These are phyloP conservation scores for Gossypium gossypioides DNA, from an alignment of 441 rosid genomes.

Conservation along the genomic window DNA sequence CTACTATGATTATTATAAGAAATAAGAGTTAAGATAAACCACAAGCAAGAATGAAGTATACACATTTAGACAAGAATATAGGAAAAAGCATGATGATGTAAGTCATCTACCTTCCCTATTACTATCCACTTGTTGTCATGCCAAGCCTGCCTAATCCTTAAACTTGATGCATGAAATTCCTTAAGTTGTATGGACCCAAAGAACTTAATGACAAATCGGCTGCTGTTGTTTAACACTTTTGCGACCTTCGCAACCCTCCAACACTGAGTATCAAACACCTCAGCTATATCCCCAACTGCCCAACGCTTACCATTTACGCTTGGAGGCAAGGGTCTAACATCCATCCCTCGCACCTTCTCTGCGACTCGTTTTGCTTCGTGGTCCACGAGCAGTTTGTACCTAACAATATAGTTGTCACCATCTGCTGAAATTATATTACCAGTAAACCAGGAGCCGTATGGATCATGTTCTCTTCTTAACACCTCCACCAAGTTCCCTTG, in stretches of 20 bases:
- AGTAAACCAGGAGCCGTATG: slow-evolving; percentile 29
- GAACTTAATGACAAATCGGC: slow-evolving; percentile 25
- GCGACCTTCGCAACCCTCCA: slow-evolving; percentile 34
- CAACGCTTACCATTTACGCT: slow-evolving; percentile 20
- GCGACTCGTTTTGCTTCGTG: slow-evolving; percentile 8
- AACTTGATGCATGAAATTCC: slow-evolving; percentile 25
- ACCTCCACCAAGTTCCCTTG: slow-evolving; percentile 26
- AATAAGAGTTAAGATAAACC: background rate
- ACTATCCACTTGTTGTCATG: slow-evolving; percentile 25
- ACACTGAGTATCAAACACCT: slow-evolving; percentile 28
- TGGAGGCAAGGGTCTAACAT: slow-evolving; percentile 31
- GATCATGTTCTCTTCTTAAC: slow-evolving; percentile 23
- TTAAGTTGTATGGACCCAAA: slow-evolving; percentile 29
- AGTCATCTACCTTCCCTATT: slow-evolving; percentile 25
- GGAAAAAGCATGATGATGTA: background rate
- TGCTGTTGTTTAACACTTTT: slow-evolving; percentile 17
- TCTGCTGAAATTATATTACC: slow-evolving; percentile 18
- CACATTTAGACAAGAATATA: background rate
- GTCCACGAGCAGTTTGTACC: slow-evolving; percentile 17
- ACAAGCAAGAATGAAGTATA: background rate
- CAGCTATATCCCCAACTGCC: slow-evolving; percentile 28
- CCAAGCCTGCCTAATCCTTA: slow-evolving; percentile 28
- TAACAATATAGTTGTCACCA: slow-evolving; percentile 22
- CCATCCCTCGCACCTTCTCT: slow-evolving; percentile 22
- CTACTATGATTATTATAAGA: background rate